Percentiles rank a stretch among this genome's conserved stretches.
These are phyloP conservation scores for Prunus kanzakura DNA, from an alignment of 306 rosid genomes.

Conservation along the genomic window DNA sequence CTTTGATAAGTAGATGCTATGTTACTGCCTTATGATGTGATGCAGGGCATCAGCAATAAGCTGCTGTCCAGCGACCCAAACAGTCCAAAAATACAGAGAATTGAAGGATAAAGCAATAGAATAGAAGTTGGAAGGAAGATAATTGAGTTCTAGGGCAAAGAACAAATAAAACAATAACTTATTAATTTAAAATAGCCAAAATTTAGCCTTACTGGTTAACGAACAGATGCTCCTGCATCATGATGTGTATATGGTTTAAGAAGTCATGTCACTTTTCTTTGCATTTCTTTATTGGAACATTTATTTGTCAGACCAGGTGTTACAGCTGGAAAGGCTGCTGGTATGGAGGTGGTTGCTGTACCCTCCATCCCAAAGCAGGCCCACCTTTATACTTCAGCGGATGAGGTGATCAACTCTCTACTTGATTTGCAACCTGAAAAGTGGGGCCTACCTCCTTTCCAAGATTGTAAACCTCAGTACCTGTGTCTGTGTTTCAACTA, in stretches of 20 bases:
- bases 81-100: too few species aligned
- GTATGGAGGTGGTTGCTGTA: conserved; percentile 89
- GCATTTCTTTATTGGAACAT: conserved; percentile 14
- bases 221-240: too few species aligned
- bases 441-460: conserved; percentile 95
- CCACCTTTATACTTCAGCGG: conserved; percentile 67
- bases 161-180: too few species aligned
- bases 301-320: conserved; percentile 73
- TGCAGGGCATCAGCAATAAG: too few species aligned
- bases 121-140: too few species aligned
- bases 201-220: too few species aligned
- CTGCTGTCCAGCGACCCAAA: too few species aligned
- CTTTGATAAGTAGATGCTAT: neutral
- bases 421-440: conserved; percentile 87
- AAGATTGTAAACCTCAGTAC: conserved; percentile 66
- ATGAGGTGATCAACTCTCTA: conserved; percentile 86
- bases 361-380: conserved; percentile 87
- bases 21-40: neutral
- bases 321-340: conserved; percentile 83
- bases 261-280: neutral
- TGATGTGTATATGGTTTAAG: neutral
- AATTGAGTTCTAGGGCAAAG: too few species aligned
- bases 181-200: too few species aligned
- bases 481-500: conserved; percentile 32
- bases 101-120: too few species aligned